Base-by-base conservation (phyloP, 768 basidiomycete genomes). In the Russula emetica region DNA sequence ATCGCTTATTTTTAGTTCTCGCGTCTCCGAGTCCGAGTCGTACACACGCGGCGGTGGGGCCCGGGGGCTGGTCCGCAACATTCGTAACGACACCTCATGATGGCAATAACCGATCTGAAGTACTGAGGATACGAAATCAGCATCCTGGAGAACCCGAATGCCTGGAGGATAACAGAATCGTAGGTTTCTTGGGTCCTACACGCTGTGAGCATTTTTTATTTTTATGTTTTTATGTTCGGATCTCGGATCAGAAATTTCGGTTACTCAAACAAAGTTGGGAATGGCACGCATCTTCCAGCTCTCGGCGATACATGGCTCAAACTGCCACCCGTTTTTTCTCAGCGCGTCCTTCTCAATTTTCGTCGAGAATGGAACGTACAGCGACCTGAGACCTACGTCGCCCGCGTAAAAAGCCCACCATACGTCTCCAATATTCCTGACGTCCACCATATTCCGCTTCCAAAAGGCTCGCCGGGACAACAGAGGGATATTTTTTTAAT, bases 151-250 rank as follows among this genome's bases (percentile, higher is more conserved):
- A 92, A 73, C 76, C 82, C 18, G 87, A 86, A 66, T 88, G 85
- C 66, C 78, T 89, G 49, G 69, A 84, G 53, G 83, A 88, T 65
- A 77, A 79, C 67, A 80, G 90, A 55, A 84, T 91, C 55, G 83
- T 91, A 57, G 90, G 90, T 60, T 87, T 87, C 61, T 82, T 92
- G 32, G 87, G 88, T 4, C 88, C 88, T 58, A 87, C 86, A 69
- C 81, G 90, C 74, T 87, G 89, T 90, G 71, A 70, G 84, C 58
- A 30, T 80, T 13, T 54, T 57, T 58, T 36, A 34, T 34, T 7
- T 38, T 38, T 14, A 36, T 36, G 1, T 16, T 34, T 9, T 65
- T 49, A 28, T 38, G 62, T 47, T 26, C 50, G n/a, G 52, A 24
- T 22, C 24, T 26, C 50, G n/a, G 52, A 24, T 22, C 24, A 13